Evolutionary conservation across 2,329 filamentous ascomycete species (phyloP), one percentile per base, ranked within the genome.

Genomic region (Cadophora luteo-olivacea): DNA sequence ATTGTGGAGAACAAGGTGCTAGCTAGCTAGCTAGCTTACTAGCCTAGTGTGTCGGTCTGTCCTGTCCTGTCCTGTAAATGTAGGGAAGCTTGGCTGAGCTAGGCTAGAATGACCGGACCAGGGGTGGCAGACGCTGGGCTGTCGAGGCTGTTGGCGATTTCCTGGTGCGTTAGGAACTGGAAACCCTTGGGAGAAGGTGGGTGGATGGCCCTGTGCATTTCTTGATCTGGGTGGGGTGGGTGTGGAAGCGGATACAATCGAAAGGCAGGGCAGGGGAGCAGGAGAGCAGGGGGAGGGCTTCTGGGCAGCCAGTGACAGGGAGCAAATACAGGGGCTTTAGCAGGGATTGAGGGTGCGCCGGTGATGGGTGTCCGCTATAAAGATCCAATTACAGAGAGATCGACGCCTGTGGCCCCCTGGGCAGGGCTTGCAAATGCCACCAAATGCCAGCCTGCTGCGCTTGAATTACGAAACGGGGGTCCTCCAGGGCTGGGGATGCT

Each of bases 361-460:
- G 61, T 58, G 62, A 65, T 61, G 45, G 61, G 9, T 65, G 45
- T 19, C 52, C 38, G 57, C 52, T 54, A 22, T 54, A 38, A 64
- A 66, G 65, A 68, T 64, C 64, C 71, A 72, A 68, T 70, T 67
- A 67, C 66, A 70, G 65, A 45, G 66, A 69, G 71, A 72, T 72
- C 71, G 71, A 70, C 71, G 65, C 69, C 64, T 66, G 65, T 61
- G 65, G 64, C 49, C 48, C 29, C 38, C 61, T 19, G 52, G 29
- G 36, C 61, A 68, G 54, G 61, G 66, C 61, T 68, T 58, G 60
- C 58, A 61, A 45, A 48, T 55, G 45, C 45, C 45, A 49, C 25
- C 29, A 55, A n/a, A 29, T 60, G 33, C 57, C 57, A 60, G 57
- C n/a, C 57, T 58, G 55, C 33, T 58, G 55, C 33, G 33, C 33